Evolutionary conservation across 2,329 filamentous ascomycete genomes (phyloP), one percentile per base, ranked within the genome.

Genomic region (Sclerotinia glacialis): DNA sequence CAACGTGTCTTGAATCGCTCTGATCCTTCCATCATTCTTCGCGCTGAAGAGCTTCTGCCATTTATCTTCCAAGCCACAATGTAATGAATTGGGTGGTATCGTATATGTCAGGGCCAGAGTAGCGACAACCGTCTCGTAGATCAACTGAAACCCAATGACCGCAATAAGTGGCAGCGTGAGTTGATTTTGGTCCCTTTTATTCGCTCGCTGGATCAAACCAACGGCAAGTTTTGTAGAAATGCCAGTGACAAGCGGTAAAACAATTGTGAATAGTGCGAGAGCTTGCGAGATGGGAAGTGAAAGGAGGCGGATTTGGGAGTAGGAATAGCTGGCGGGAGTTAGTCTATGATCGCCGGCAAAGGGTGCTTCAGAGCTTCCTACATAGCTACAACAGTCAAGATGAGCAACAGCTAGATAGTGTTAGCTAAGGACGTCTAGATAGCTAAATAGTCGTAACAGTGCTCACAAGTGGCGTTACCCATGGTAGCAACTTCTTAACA

Each of bases 1-100:
- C 42, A 90, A 82, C 0, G 81, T 76, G 73, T 92, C 86, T 72
- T 92, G 89, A 61, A 92, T 88, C 2, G 78, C 76, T 52, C 81
- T 79, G 66, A 92, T 83, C 2, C 80, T 76, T 6, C 73, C 72
- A 0, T 69, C 80, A 65, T 90, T 79, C 68, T 87, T 85, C 0
- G 72, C 71, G 0, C 70, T 75, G 71, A 80, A 91, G 67, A 90
- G 73, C 3, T 67, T 69, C 70, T 80, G 78, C 89, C 89, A 92
- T 49, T 75, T 76, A 3, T 78, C 78, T 11, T 85, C 78, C n/a
- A 91, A 76, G 1, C 79, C 77, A 74, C 89, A 91, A n/a, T 79
- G 42, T 46, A 74, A 58, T 7, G 72, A 59, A 3, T 68, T 65
- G 31, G 72, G 72, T 26, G 74, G 74, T 5, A 74, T 49, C 16